phyloP scores from a whole-genome alignment of 768 basidiomycete species.

The Astraeus odoratus region DNA sequence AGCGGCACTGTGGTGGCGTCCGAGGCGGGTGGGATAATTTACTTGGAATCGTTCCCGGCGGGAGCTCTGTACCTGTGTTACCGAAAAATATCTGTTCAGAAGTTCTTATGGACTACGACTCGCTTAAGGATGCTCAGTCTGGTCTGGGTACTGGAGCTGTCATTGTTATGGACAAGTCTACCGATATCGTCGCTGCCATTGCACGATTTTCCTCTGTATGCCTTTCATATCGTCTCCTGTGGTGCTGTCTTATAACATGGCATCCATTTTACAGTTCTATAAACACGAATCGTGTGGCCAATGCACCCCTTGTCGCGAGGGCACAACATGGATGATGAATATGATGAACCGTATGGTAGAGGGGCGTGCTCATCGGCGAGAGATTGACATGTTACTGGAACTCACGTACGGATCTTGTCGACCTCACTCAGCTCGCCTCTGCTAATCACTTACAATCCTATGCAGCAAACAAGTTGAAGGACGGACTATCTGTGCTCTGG shows the following conservation, averaged over 20 bases:
- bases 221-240: conserved; percentile 3
- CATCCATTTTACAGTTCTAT: conserved; percentile 58
- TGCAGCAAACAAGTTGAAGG: conserved; percentile 92
- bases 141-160: conserved; percentile 97
- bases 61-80: conserved; percentile 89
- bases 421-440: neutral
- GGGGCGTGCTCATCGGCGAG: conserved; percentile 83
- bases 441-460: conserved; percentile 1
- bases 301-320: conserved; percentile 90
- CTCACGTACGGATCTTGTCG: conserved; percentile 57
- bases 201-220: conserved; percentile 81
- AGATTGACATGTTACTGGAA: conserved; percentile 98
- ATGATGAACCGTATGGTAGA: conserved; percentile 98
- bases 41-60: conserved; percentile 94
- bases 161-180: conserved; percentile 98
- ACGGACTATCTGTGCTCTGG: conserved; percentile 93
- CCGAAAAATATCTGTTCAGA: conserved; percentile 78
- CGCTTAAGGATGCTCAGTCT: conserved; percentile 91
- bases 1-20: conserved; percentile 96
- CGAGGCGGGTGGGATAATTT: conserved; percentile 95
- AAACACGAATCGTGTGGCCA: conserved; percentile 99
- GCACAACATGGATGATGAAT: conserved; percentile 99
- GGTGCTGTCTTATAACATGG: neutral
- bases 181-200: conserved; percentile 90
- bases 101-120: conserved; percentile 98